Percentiles rank a stretch among this genome's conserved stretches.
These are phyloP conservation scores for Penicillium sp. DNA, from an alignment of 2,329 filamentous ascomycete genomes.

Conservation along the genomic window DNA sequence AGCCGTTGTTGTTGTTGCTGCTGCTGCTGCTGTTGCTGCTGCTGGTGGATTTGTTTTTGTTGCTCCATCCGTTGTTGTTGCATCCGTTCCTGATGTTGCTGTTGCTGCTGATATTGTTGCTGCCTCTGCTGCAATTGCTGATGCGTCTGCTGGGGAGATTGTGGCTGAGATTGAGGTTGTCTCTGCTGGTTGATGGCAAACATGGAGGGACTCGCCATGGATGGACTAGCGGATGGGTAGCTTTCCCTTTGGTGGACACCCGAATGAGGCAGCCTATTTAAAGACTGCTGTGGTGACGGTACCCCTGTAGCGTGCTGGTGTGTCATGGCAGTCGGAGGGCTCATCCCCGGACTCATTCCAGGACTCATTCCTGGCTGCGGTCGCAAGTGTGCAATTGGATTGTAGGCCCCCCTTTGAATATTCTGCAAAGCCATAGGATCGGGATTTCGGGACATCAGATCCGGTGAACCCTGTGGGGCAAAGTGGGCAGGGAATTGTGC, in stretches of 20 bases:
- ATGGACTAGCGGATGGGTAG: slow-evolving; percentile 21
- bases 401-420: slow-evolving; percentile 29
- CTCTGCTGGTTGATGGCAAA: slow-evolving; percentile 23
- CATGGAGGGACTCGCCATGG: slow-evolving; percentile 26
- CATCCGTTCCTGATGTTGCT: slow-evolving; percentile 10
- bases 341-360: slow-evolving; percentile 30
- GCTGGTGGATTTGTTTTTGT: slow-evolving; percentile 15
- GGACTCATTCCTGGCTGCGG: slow-evolving; percentile 28
- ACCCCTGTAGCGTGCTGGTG: slow-evolving; percentile 31
- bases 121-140: slow-evolving; percentile 23
- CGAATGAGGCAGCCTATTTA: slow-evolving; percentile 29
- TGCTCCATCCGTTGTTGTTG: slow-evolving; percentile 16
- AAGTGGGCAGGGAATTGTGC: slow-evolving; percentile 30
- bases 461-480: slow-evolving; percentile 28
- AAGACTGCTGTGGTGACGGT: slow-evolving; percentile 33
- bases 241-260: slow-evolving; percentile 22
- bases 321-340: slow-evolving; percentile 26
- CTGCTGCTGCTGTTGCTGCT: slow-evolving; percentile 16
- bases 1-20: slow-evolving; percentile 15
- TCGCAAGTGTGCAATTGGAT: slow-evolving; percentile 32
- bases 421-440: slow-evolving; percentile 32
- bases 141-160: slow-evolving; percentile 27
- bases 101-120: slow-evolving; percentile 18
- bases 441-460: slow-evolving; percentile 28
- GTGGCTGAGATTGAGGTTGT: slow-evolving; percentile 25